phyloP scores from a whole-genome alignment of 2,329 filamentous ascomycete species.

The Xylariaceae sp. region DNA sequence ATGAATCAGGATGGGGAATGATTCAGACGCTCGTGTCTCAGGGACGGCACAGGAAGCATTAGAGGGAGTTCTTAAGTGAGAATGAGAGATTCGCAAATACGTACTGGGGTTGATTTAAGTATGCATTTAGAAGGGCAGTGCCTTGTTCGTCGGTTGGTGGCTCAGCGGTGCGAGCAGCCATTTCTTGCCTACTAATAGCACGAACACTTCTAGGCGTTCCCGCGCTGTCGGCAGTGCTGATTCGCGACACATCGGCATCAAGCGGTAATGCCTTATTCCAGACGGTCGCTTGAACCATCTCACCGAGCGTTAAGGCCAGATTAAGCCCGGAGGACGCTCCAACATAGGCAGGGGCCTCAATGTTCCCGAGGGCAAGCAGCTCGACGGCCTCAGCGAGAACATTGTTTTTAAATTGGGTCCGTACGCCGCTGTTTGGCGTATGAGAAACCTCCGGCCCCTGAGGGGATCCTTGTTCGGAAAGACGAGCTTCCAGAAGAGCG shows the following conservation, averaged over 20 bases:
- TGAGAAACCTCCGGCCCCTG: conserved; percentile 11
- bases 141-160: conserved; percentile 46
- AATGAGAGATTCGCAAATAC: background rate
- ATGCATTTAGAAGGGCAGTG: conserved; percentile 41
- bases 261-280: conserved; percentile 48
- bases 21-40: no score
- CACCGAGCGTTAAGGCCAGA: conserved; percentile 46
- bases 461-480: conserved; percentile 21
- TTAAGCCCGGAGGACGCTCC: conserved; percentile 47
- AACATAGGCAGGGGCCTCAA: conserved; percentile 46
- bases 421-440: conserved; percentile 9
- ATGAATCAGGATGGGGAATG: background rate
- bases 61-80: background rate
- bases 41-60: background rate
- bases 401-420: conserved; percentile 23
- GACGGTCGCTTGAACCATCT: conserved; percentile 51
- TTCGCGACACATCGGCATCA: conserved; percentile 14
- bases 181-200: conserved; percentile 38
- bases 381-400: conserved; percentile 43
- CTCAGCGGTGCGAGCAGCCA: conserved; percentile 41
- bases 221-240: conserved; percentile 9
- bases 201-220: conserved; percentile 9
- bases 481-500: conserved; percentile 37
- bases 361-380: conserved; percentile 42
- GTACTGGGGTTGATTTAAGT: conserved; percentile 42